Evolutionary conservation across 768 basidiomycete species (phyloP).

Genomic region (Auricularia sp.): DNA sequence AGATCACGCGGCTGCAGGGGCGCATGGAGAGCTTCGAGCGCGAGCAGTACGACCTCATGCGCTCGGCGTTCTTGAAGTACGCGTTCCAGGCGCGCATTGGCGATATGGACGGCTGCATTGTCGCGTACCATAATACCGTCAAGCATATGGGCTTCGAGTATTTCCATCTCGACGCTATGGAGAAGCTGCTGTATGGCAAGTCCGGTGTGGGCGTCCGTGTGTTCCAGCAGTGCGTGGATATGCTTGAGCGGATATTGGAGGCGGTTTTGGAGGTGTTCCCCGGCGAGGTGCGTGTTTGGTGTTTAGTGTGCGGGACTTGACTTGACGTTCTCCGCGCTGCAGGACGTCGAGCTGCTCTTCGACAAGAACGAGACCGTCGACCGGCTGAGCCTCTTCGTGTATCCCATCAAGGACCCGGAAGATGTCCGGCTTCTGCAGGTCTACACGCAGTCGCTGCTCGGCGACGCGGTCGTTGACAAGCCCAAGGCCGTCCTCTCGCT

Average conservation of each 20-base stretch:
- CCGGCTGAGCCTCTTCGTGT: neutral
- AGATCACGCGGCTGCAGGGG: constrained; percentile 57
- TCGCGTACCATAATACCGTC: constrained; percentile 81
- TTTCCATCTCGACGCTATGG: constrained; percentile 79
- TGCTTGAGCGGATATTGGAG: constrained; percentile 59
- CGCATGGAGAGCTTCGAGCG: constrained; percentile 72
- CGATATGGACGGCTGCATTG: constrained; percentile 89
- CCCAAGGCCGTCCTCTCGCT: neutral
- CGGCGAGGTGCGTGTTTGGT: constrained; percentile 38
- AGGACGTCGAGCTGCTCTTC: neutral
- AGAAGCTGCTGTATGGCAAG: constrained; percentile 62
- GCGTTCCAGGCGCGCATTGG: constrained; percentile 96
- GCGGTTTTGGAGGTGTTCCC: constrained; percentile 56
- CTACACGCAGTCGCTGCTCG: neutral
- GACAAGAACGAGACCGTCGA: neutral
- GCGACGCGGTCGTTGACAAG: neutral
- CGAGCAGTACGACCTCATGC: constrained; percentile 90
- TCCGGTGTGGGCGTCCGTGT: constrained; percentile 55
- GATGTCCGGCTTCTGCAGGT: neutral
- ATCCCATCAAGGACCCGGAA: neutral
- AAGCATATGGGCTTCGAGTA: constrained; percentile 93
- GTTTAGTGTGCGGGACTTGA: too few species aligned
- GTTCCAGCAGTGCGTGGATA: constrained; percentile 60
- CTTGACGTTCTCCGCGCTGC: too few species aligned
- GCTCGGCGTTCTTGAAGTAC: constrained; percentile 92